phyloP scores from a whole-genome alignment of 2,329 filamentous ascomycete species.

The Ophiocordyceps camponoti-rufipedis region DNA sequence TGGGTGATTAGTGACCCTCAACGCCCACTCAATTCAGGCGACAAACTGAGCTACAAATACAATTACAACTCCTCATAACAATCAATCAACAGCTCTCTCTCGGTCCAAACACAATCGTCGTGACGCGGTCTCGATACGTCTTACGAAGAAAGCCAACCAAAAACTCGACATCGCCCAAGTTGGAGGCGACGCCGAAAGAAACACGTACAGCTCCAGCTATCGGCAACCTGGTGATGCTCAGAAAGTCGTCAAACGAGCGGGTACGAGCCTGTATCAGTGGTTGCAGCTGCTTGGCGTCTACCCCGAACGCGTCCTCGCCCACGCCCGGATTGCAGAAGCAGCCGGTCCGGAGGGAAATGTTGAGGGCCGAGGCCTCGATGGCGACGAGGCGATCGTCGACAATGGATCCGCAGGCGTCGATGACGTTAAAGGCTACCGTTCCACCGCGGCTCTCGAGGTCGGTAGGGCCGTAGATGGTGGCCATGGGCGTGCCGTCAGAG shows the following conservation, averaged over 20 bases:
- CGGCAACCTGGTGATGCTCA: conserved; percentile 2
- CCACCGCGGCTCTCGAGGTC: conserved; percentile 12
- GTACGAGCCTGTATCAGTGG: neutral
- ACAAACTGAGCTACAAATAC: neutral
- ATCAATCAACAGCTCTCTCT: neutral
- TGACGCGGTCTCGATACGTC: conserved; percentile 13
- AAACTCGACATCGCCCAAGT: conserved; percentile 14
- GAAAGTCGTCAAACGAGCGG: conserved; percentile 7
- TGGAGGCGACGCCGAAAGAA: conserved; percentile 20
- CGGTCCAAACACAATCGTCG: neutral
- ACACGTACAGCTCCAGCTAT: conserved; percentile 17
- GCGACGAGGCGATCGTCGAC: conserved; percentile 19
- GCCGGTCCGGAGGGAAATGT: conserved; percentile 20
- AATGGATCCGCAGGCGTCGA: conserved; percentile 13
- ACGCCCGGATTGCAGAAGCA: conserved; percentile 25
- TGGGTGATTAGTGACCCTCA: neutral
- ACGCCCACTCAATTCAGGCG: neutral
- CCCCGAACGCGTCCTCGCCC: conserved; percentile 15
- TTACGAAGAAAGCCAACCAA: conserved; percentile 15
- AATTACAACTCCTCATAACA: neutral
- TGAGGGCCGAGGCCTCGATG: conserved; percentile 11
- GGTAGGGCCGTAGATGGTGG: conserved; percentile 16
- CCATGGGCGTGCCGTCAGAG: conserved; percentile 14
- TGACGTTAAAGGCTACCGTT: conserved; percentile 20
- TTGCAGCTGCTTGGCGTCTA: conserved; percentile 4